A percentile compares a stretch with the other conserved stretches of the same genome.
Conservation (phyloP, 306 rosid genomes). For the Lathyrus oleraceus region DNA sequence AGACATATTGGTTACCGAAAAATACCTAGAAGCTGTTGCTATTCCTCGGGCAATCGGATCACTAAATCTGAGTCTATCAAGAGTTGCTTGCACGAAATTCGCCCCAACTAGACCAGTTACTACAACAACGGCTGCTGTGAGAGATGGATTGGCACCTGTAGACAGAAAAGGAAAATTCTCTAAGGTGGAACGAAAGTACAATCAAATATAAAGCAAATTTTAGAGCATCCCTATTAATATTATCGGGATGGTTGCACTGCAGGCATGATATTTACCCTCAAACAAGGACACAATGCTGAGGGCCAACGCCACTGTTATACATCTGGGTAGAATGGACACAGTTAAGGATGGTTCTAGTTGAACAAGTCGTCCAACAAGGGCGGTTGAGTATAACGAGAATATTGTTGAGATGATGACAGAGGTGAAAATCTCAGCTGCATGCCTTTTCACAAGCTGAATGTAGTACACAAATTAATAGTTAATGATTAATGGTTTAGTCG, state of each 20-base stretch:
- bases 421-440: constrained; percentile 94
- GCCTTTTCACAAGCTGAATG: constrained; percentile 94
- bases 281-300: constrained; percentile 89
- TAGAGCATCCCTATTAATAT: constrained; percentile 5
- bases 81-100: constrained; percentile 84
- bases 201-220: neutral
- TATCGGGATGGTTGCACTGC: constrained; percentile 4
- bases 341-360: constrained; percentile 89
- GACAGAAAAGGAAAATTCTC: constrained; percentile 25
- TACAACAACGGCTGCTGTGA: constrained; percentile 92
- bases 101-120: constrained; percentile 94
- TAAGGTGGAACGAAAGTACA: constrained; percentile 17
- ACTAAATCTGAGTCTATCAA: constrained; percentile 69
- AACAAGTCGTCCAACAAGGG: constrained; percentile 80
- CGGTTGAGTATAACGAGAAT: constrained; percentile 92
- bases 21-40: constrained; percentile 96
- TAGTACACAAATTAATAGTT: constrained; percentile 19
- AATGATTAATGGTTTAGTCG: constrained; percentile 8
- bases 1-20: neutral
- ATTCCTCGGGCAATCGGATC: constrained; percentile 98
- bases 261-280: constrained; percentile 63
- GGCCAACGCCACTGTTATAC: constrained; percentile 94
- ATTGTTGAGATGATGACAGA: constrained; percentile 79
- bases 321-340: constrained; percentile 83
- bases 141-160: constrained; percentile 84